Evolutionary conservation across 2,329 filamentous ascomycete species (phyloP), one percentile per base, ranked within the genome.

Genomic region (Zarea fungicola): DNA sequence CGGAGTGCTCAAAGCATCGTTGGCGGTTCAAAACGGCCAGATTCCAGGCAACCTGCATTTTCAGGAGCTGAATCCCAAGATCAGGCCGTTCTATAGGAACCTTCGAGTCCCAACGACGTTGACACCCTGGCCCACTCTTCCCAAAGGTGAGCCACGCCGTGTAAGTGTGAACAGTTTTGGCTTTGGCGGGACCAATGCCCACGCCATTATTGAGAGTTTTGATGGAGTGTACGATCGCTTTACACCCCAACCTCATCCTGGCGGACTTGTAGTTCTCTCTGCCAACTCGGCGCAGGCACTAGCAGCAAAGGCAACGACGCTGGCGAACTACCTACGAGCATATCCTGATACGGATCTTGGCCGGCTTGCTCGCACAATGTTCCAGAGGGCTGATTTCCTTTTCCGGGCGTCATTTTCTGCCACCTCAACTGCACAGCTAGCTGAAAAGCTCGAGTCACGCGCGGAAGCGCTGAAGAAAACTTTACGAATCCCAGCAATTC

Each of bases 31-130:
- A 54, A 62, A 69, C 42, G 66, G 67, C 7, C 68, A 69, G 44
- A 67, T 76, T 19, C 59, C 72, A 6, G 72, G 71, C 1, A 75
- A 75, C 53, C 59, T 69, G 23, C 67, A 72, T 52, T 75, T 75
- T 60, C 67, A 74, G 55, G 52, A 65, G 4, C 67, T 71, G 1
- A 76, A 75, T 43, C 66, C 65, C 19, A 68, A 66, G 58, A 75
- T 73, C 6, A 10, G 6, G 2, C 52, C 42, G 0, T 54, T 45
- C 7, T 56, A 55, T 21, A 39, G 42, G 9, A 28, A 42, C 2
- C 34, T 58, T 0, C 29, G 53, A 5, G 42, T 58, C 4, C 52
- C 56, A 0, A 54, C 48, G 2, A 32, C 31, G 6, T 11, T 29
- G 16, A 34, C 8, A 18, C 34, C 25, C 4, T 46, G 48, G 48